Conservation (phyloP, 768 basidiomycete species). For the Macrolepiota dolichaula region DNA sequence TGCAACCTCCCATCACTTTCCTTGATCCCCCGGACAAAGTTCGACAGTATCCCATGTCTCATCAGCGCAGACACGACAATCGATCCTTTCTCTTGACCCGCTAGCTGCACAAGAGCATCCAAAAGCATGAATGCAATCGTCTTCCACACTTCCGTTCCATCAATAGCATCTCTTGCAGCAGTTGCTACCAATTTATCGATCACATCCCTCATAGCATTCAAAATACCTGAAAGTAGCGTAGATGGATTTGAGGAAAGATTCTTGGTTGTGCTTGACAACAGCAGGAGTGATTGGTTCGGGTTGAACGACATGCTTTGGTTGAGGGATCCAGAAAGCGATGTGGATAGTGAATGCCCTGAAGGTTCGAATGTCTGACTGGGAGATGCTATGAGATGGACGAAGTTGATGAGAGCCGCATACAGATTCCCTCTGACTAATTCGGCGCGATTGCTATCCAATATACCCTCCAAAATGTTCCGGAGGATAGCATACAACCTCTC, state of each 20-base stretch:
- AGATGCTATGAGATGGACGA: slow-evolving; percentile 69
- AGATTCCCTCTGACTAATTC: slow-evolving; percentile 92
- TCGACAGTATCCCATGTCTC: slow-evolving; percentile 73
- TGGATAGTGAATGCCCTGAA: slow-evolving; percentile 19
- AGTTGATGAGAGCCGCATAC: slow-evolving; percentile 90
- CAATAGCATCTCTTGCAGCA: slow-evolving; percentile 87
- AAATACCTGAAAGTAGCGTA: slow-evolving; percentile 57
- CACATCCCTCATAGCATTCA: slow-evolving; percentile 61
- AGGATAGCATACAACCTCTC: slow-evolving; percentile 78
- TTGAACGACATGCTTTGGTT: slow-evolving; percentile 14
- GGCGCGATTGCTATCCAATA: slow-evolving; percentile 71
- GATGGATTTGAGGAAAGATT: slow-evolving; percentile 21
- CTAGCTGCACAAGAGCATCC: slow-evolving; percentile 75
- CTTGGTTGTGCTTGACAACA: slow-evolving; percentile 23
- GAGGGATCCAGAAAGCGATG: slow-evolving; percentile 35
- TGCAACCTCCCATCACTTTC: slow-evolving; percentile 76
- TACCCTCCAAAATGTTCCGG: slow-evolving; percentile 68
- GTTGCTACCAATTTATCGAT: slow-evolving; percentile 72
- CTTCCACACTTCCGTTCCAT: slow-evolving; percentile 96
- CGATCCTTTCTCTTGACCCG: slow-evolving; percentile 66
- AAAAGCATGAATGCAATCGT: slow-evolving; percentile 91
- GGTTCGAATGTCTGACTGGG: slow-evolving; percentile 16
- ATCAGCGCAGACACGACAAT: slow-evolving; percentile 54
- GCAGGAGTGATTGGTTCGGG: slow-evolving; percentile 34
- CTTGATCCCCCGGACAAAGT: slow-evolving; percentile 81